These are phyloP conservation scores for Naganishia randhawae DNA, from an alignment of 768 basidiomycete species.

Conservation along the genomic window DNA sequence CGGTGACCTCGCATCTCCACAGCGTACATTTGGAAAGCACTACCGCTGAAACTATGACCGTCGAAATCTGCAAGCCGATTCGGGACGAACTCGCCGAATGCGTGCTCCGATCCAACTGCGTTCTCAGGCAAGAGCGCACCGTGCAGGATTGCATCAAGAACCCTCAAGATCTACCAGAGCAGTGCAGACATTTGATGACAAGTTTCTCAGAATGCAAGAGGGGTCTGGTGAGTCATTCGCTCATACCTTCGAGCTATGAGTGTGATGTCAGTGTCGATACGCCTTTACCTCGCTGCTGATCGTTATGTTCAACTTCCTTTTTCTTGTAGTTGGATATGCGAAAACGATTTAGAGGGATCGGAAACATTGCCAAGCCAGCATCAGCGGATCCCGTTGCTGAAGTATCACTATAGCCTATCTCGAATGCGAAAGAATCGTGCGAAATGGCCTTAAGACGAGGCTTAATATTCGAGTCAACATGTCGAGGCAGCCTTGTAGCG, in stretches of 20 bases:
- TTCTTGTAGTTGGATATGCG: constrained; percentile 45
- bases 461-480: too few relatives aligned
- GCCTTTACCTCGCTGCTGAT: neutral
- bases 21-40: neutral
- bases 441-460: too few relatives aligned
- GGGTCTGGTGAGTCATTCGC: constrained; percentile 44
- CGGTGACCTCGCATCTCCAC: neutral
- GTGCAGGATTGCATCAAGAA: constrained; percentile 44
- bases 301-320: neutral
- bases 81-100: constrained; percentile 40
- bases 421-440: neutral
- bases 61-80: constrained; percentile 37
- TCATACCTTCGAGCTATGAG: neutral
- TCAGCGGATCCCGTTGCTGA: constrained; percentile 30
- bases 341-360: constrained; percentile 47
- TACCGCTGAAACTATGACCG: constrained; percentile 20
- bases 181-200: constrained; percentile 47
- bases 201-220: constrained; percentile 48
- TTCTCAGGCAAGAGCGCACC: constrained; percentile 43
- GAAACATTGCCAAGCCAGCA: constrained; percentile 27
- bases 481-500: too few relatives aligned
- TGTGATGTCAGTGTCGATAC: neutral
- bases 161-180: constrained; percentile 41
- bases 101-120: constrained; percentile 40
- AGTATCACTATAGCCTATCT: constrained; percentile 16